Percentiles rank a stretch among this genome's conserved stretches.
Conservation (phyloP, 2,329 filamentous ascomycete species). For the Allantophomopsis lycopodina region DNA sequence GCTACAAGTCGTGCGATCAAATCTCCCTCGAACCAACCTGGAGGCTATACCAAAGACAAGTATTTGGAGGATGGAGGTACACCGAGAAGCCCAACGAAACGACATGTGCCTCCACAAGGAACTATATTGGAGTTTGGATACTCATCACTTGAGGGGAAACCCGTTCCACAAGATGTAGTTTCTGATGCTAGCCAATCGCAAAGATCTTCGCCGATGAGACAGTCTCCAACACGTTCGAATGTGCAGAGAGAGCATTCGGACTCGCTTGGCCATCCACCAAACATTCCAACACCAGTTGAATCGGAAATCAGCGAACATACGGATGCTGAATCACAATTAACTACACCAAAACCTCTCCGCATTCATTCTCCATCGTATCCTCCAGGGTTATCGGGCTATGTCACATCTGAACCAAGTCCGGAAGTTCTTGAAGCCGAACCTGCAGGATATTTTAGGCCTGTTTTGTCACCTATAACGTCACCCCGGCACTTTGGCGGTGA, state of each 20-base stretch:
- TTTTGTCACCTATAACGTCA: slow-evolving; percentile 2
- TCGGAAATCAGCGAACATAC: no score
- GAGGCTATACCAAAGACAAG: not conserved
- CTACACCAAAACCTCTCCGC: no score
- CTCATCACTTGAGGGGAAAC: no score
- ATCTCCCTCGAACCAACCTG: slow-evolving; percentile 3
- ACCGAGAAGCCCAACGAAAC: slow-evolving; percentile 2
- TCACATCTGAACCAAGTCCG: slow-evolving; percentile 5
- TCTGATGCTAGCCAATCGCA: not conserved
- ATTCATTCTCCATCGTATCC: not conserved
- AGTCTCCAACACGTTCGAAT: no score
- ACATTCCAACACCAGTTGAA: no score
- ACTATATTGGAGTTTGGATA: no score
- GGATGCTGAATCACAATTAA: no score
- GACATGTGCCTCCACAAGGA: not conserved
- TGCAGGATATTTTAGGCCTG: slow-evolving; percentile 8
- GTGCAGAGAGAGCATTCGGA: no score
- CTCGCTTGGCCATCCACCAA: no score
- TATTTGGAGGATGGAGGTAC: slow-evolving; percentile 3
- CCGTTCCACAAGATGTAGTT: not conserved
- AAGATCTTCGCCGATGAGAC: no score
- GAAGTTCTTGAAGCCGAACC: slow-evolving; percentile 8
- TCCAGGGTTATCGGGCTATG: slow-evolving; percentile 5
- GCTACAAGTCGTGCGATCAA: slow-evolving; percentile 1
- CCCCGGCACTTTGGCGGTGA: not conserved